Evolutionary conservation across 441 rosid species (phyloP), one percentile per base, ranked within the genome.

Genomic region (Syzygium syzygioides): DNA sequence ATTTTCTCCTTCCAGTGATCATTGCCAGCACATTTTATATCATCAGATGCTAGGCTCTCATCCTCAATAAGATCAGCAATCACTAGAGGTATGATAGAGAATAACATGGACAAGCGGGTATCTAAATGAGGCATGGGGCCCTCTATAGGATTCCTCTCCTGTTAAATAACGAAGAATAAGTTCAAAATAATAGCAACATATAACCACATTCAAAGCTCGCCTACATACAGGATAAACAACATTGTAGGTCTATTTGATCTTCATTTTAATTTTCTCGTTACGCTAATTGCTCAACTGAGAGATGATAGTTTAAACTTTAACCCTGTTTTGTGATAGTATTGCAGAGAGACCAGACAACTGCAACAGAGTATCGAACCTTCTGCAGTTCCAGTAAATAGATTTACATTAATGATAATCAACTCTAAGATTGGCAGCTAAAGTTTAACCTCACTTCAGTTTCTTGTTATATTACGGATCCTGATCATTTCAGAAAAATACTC

Each of bases 131-230:
- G 98, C 89, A 94, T 91, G 86, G 98, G 98, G 60, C 96, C 98
- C 91, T 95, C 98, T 88, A 94, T 95, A 79, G 96, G 96, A 92
- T 95, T 95, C 90, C 95, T 93, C 92, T 95, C 98, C 98, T 95
- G 90, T 80, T 86, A 86, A 45, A 84, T 56, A 89, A 89, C 68
- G 80, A 85, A 87, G 87, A 89, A 89, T 62, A 76, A 30, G 18
- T 79, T 60, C 79, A 64, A 52, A 91, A 87, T 37, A 12, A 64
- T 26, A 85, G 59, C 60, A 88, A 41, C 83, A 37, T 76, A 41
- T 41, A 76, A 41, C 17, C 15, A 41, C 83, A 37, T 76, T 41
- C 18, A 41, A 76, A 76, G 83, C 83, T 41, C 28, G 23, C n/a
- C 50, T 6, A 23, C 83, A 41, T 41, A 37, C n/a, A 41, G 52